Percentiles rank a stretch among this genome's conserved stretches.
Evolutionary conservation across 208 protist species (phyloP).

Genomic region (Novymonas esmeraldas): DNA sequence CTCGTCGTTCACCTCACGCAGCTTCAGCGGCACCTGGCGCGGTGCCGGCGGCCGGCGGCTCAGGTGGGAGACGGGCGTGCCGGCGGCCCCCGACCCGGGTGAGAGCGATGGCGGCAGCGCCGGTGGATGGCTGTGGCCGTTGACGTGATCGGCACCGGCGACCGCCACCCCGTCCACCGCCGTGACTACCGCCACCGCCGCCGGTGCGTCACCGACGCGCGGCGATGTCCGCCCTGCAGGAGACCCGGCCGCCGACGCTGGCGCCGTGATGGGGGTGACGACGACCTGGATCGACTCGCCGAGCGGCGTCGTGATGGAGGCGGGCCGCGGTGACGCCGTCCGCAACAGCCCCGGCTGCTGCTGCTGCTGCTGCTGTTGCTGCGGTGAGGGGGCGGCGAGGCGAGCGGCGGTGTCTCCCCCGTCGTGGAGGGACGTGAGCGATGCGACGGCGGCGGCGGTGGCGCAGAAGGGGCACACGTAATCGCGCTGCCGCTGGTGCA

Average conservation of each 20-base stretch:
- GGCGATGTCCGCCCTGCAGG: not conserved
- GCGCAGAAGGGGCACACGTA: constrained; percentile 62
- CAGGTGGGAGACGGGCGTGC: not conserved
- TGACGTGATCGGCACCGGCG: not conserved
- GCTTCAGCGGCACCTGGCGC: constrained; percentile 57
- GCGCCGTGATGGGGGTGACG: constrained; percentile 4
- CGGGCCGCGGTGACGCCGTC: not conserved
- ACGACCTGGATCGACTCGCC: constrained; percentile 19
- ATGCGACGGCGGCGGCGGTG: not conserved
- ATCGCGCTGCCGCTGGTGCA: constrained; percentile 28
- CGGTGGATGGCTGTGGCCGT: constrained; percentile 5
- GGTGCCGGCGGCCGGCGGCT: constrained; percentile 42
- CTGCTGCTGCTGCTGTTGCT: not conserved
- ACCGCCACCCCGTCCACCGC: not conserved
- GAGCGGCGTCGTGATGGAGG: constrained; percentile 26
- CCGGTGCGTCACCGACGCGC: not conserved
- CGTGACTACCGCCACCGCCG: not conserved
- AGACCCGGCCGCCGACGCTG: constrained; percentile 2
- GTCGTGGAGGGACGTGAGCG: not conserved
- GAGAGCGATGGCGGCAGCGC: constrained; percentile 7
- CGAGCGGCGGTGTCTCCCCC: too few species aligned
- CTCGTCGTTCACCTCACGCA: constrained; percentile 69
- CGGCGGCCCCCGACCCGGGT: not conserved
- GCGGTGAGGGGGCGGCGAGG: not conserved
- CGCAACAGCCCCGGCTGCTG: not conserved